A percentile compares a stretch with the other conserved stretches of the same genome.
phyloP scores from a whole-genome alignment of 2,329 filamentous ascomycete species.

The Paraphaeosphaeria sporulosa region DNA sequence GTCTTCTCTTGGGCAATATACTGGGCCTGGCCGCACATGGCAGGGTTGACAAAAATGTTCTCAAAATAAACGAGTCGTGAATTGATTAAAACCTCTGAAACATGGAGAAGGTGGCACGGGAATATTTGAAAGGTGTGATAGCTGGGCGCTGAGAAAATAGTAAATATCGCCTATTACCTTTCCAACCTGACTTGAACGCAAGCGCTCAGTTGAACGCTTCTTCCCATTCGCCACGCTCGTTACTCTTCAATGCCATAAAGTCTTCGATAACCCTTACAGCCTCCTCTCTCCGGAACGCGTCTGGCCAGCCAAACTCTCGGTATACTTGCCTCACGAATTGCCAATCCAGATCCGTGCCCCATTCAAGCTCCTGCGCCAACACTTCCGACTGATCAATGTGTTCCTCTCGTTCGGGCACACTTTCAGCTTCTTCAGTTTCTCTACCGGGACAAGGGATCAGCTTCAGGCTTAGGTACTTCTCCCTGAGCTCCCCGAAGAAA shows the following conservation, averaged over 20 bases:
- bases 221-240: slow-evolving; percentile 1
- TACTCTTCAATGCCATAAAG: neutral
- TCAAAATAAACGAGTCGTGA: no score
- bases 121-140: no score
- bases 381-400: slow-evolving; percentile 1
- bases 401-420: neutral
- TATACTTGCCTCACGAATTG: slow-evolving; percentile 5
- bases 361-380: neutral
- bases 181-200: neutral
- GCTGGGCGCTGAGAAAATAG: no score
- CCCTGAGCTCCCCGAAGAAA: neutral
- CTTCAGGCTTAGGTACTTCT: neutral
- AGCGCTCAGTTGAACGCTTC: neutral
- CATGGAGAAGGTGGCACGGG: no score
- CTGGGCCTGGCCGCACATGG: no score
- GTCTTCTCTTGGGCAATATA: no score
- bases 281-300: neutral
- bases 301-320: neutral
- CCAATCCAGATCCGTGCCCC: slow-evolving; percentile 2
- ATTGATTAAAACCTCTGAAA: no score
- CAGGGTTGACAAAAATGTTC: no score
- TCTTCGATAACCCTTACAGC: neutral
- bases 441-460: neutral
- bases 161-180: no score
- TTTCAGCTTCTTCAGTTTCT: neutral